Conservation (phyloP, 192 early-diverging fungal species). For the Glomus cerebriforme region DNA sequence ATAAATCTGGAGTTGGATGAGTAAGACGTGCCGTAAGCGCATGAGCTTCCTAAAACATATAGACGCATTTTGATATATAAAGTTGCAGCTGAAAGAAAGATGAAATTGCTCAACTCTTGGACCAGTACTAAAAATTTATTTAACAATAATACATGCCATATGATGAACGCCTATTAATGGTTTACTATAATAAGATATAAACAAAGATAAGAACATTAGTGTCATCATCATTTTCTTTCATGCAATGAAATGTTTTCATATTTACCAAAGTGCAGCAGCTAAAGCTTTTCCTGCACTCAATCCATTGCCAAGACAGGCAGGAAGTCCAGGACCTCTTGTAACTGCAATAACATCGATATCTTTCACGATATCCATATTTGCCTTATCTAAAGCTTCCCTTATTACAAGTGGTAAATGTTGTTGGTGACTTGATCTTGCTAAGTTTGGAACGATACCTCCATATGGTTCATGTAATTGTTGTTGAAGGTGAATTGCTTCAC, state of each 20-base stretch:
- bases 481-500: slow-evolving; percentile 65
- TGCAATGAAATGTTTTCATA: background rate
- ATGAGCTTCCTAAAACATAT: slow-evolving; percentile 63
- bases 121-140: too few relatives aligned
- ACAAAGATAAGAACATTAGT: background rate
- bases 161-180: slow-evolving; percentile 81
- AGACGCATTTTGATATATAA: background rate
- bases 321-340: slow-evolving; percentile 75
- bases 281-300: slow-evolving; percentile 73
- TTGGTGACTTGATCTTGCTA: slow-evolving; percentile 68
- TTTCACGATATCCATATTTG: slow-evolving; percentile 45
- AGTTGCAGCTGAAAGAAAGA: background rate
- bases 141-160: slow-evolving; percentile 50
- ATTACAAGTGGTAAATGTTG: slow-evolving; percentile 64
- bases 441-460: slow-evolving; percentile 75
- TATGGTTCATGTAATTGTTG: slow-evolving; percentile 66
- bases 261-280: slow-evolving; percentile 58
- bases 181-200: slow-evolving; percentile 37
- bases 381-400: slow-evolving; percentile 57
- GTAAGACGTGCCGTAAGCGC: slow-evolving; percentile 74
- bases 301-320: slow-evolving; percentile 67
- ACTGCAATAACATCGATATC: slow-evolving; percentile 75
- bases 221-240: background rate
- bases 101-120: background rate
- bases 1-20: slow-evolving; percentile 30